phyloP scores from a whole-genome alignment of 805 yeast genomes.

The Zygotorulaspora danielsina region DNA sequence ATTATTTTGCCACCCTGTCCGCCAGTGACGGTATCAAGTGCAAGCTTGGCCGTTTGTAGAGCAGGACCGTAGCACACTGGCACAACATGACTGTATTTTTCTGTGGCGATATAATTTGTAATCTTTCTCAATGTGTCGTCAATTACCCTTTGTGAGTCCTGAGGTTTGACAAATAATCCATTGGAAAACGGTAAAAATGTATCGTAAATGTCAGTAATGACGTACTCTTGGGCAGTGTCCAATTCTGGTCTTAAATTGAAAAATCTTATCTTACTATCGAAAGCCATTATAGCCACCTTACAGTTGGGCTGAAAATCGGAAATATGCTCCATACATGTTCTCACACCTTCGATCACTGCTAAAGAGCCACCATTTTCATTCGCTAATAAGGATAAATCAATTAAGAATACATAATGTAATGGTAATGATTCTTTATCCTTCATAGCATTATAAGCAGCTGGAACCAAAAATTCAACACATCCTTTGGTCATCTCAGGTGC shows the following conservation, averaged over 20 bases:
- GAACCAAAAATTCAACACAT: conserved; percentile 80
- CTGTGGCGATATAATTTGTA: conserved; percentile 37
- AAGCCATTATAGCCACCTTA: conserved; percentile 69
- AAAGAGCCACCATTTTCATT: conserved; percentile 50
- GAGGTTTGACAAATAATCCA: conserved; percentile 79
- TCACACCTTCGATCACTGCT: conserved; percentile 65
- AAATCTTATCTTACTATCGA: conserved; percentile 66
- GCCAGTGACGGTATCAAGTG: conserved; percentile 46
- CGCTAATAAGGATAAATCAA: conserved; percentile 64
- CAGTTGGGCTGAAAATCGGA: conserved; percentile 38
- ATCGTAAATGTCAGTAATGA: conserved; percentile 58
- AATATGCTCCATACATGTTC: conserved; percentile 45
- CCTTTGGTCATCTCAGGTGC: conserved; percentile 79
- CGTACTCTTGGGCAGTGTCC: conserved; percentile 53
- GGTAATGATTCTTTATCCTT: conserved; percentile 42
- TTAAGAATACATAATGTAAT: conserved; percentile 64
- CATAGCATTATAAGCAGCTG: conserved; percentile 59
- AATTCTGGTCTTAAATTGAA: conserved; percentile 58
- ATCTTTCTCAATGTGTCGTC: conserved; percentile 58
- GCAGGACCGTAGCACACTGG: conserved; percentile 83
- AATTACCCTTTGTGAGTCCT: conserved; percentile 57
- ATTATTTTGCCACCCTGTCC: conserved; percentile 83
- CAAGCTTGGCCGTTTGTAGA: conserved; percentile 57
- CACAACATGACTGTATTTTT: conserved; percentile 26
- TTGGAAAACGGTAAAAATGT: conserved; percentile 68